Evolutionary conservation across 306 rosid species (phyloP), one percentile per base, ranked within the genome.

Genomic region (Rubus parviflorus): DNA sequence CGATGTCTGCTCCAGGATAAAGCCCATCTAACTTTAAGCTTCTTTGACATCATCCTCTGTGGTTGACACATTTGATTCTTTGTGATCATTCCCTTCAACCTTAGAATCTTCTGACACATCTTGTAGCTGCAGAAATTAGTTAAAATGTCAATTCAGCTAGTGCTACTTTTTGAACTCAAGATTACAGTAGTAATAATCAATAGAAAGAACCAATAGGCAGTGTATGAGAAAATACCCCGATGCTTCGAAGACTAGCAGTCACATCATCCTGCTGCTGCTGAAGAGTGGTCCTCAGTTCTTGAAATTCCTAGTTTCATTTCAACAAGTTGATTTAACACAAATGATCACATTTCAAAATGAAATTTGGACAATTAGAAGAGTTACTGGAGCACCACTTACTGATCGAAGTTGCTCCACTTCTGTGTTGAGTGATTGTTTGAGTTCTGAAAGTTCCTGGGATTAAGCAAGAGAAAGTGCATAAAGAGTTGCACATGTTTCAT

Each of bases 181-280:
- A 19, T 9, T 9, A 45, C 68, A 46, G 48, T 47, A 47, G 23
- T 68, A 9, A 38, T 40, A 15, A 76, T 58, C 45, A 41, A n/a
- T 63, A 58, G 52, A 15, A 73, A 63, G 51, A 61, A 46, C 6
- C 51, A 35, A 4, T 22, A 41, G n/a, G 67, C 48, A 19, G 45
- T n/a, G 43, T 7, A 57, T 20, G 30, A 78, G 69, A 68, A 84
- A 88, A 79, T 77, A 95, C 97, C 78, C 97, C 93, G 77, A 92
- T 79, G 85, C 83, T 92, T 79, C 77, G 86, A 54, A 96, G 89
- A 83, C 92, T 92, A 48, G 96, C 77, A 60, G 92, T 81, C 53
- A 96, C 99, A 88, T 96, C 99, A 72, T 96, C 99, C 77, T 93
- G 97, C 79, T 96, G 97, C 84, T 92, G 97, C 81, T 88, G 96